These are phyloP conservation scores for Filobasidium uniguttulatum DNA, from an alignment of 1,284 basidiomycete genomes.

Conservation along the genomic window DNA sequence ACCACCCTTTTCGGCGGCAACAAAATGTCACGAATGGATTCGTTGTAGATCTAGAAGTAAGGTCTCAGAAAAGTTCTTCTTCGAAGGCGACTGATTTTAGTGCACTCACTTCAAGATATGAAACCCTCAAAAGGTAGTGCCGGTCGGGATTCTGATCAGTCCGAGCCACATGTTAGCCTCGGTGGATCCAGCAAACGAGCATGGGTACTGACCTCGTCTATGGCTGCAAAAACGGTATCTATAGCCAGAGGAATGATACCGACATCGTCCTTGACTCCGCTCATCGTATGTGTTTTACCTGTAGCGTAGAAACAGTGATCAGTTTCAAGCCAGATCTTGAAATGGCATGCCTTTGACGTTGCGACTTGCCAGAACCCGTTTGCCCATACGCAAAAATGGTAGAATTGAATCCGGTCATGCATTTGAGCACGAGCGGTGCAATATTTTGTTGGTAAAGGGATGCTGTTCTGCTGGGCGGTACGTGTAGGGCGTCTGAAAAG, in stretches of 20 bases:
- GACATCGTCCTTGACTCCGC: constrained; percentile 39
- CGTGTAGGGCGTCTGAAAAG: constrained; percentile 33
- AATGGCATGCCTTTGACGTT: background rate
- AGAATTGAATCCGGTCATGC: constrained; percentile 46
- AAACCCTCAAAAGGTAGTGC: constrained; percentile 40
- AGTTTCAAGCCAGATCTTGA: background rate
- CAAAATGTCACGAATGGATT: constrained; percentile 43
- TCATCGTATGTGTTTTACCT: constrained; percentile 23
- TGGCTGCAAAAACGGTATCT: constrained; percentile 42
- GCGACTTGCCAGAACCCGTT: constrained; percentile 15
- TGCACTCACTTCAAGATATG: constrained; percentile 40
- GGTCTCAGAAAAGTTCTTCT: background rate
- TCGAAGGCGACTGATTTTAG: background rate
- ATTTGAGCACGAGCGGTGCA: constrained; percentile 40
- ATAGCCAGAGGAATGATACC: constrained; percentile 46
- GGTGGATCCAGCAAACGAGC: background rate
- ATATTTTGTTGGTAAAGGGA: constrained; percentile 41
- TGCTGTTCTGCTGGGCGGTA: constrained; percentile 32
- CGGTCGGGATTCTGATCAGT: constrained; percentile 23
- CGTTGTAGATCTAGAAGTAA: constrained; percentile 42
- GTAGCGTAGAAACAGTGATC: background rate
- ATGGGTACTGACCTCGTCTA: constrained; percentile 31
- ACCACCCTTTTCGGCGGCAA: constrained; percentile 27
- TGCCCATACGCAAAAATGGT: constrained; percentile 40
- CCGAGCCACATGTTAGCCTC: background rate